Conservation (phyloP, 345 rosid genomes). For the Geranium brycei region DNA sequence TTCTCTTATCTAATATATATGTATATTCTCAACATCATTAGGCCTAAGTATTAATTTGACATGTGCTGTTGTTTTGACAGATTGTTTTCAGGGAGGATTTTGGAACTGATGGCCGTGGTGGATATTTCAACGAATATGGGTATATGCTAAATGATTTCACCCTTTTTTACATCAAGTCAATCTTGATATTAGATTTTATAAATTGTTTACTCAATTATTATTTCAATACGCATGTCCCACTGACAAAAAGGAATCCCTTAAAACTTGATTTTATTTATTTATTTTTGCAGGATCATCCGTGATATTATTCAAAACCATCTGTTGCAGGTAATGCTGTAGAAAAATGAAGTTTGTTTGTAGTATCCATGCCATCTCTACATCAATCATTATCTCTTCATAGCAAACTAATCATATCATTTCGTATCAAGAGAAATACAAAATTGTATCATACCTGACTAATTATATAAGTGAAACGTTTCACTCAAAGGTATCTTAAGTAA, state of each 20-base stretch:
- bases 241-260: conserved; percentile 1
- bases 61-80: conserved; percentile 20
- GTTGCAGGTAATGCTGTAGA: conserved; percentile 45
- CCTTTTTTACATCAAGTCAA: conserved; percentile 2
- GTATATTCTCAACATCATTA: neutral
- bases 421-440: no score
- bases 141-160: conserved; percentile 17
- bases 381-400: no score
- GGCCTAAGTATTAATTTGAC: neutral
- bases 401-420: no score
- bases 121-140: conserved; percentile 98
- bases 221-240: conserved; percentile 2
- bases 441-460: no score
- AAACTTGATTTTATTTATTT: conserved; percentile 8
- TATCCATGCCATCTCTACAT: no score
- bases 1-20: no score
- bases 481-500: no score
- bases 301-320: conserved; percentile 97
- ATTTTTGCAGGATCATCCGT: conserved; percentile 71
- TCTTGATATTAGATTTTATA: neutral
- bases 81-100: conserved; percentile 97
- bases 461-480: no score
- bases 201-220: neutral
- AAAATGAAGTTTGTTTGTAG: neutral
- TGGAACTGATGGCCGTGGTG: conserved; percentile 99